Percentiles rank a stretch among this genome's conserved stretches.
phyloP scores from a whole-genome alignment of 129 eudicot species.

The Saposhnikovia divaricata region DNA sequence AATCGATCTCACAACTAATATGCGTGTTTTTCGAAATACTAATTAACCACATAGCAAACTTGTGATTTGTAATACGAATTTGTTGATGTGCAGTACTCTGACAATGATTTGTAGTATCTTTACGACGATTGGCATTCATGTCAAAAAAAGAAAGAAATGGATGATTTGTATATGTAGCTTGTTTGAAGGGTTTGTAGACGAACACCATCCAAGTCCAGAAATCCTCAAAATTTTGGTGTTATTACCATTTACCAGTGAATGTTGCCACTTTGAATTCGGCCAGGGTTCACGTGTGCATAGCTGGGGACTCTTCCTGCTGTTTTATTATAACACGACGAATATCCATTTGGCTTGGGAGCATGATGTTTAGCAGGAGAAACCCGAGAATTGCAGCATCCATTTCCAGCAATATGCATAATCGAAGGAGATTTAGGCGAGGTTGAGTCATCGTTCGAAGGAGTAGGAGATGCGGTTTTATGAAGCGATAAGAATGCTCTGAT shows the following conservation, averaged over 20 bases:
- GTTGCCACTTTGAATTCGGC: constrained; percentile 44
- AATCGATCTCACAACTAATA: not conserved
- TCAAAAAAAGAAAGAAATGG: no score
- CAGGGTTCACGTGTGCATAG: constrained; percentile 30
- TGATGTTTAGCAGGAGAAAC: constrained; percentile 8
- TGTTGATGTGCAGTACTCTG: not conserved
- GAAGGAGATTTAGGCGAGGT: constrained; percentile 19
- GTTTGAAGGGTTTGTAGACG: not conserved
- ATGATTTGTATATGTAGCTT: no score
- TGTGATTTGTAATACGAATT: no score
- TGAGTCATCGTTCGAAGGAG: constrained; percentile 31
- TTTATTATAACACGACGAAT: constrained; percentile 25
- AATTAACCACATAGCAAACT: no score
- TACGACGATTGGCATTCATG: no score
- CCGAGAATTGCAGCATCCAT: constrained; percentile 1
- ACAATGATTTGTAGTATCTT: no score
- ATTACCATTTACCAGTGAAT: constrained; percentile 39
- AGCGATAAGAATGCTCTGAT: constrained; percentile 67
- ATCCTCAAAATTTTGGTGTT: not conserved
- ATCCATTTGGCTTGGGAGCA: constrained; percentile 26
- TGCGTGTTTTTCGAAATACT: no score
- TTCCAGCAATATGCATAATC: constrained; percentile 13
- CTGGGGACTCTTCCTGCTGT: constrained; percentile 27
- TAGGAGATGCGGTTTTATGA: constrained; percentile 37
- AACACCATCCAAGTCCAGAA: not conserved